These are phyloP conservation scores for Tubosaeta sp. DNA, from an alignment of 768 basidiomycete species.

Conservation along the genomic window DNA sequence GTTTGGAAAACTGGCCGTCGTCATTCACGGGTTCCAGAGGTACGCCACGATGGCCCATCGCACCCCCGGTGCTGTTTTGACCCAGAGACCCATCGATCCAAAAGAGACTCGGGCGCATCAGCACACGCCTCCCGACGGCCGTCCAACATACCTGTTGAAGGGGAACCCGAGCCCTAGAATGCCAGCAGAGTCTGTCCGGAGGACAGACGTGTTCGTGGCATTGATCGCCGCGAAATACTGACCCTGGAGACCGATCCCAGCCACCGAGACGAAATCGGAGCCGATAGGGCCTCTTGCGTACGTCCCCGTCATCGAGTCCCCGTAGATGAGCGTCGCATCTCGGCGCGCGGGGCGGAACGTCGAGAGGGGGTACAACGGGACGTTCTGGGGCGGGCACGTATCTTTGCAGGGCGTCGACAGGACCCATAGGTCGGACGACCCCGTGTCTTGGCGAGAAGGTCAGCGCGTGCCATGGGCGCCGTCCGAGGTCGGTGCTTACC, in stretches of 20 bases:
- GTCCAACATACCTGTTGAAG: slow-evolving; percentile 50
- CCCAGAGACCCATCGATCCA: slow-evolving; percentile 38
- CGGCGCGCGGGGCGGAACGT: slow-evolving; percentile 46
- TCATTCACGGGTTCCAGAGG: neutral
- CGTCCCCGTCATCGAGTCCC: slow-evolving; percentile 69
- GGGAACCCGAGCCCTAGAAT: slow-evolving; percentile 78
- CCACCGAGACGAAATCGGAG: slow-evolving; percentile 51
- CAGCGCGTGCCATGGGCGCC: neutral
- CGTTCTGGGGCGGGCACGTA: slow-evolving; percentile 34
- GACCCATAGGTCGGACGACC: slow-evolving; percentile 77
- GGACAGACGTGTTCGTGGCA: slow-evolving; percentile 61
- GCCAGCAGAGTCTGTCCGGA: slow-evolving; percentile 53
- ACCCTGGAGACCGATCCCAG: slow-evolving; percentile 42
- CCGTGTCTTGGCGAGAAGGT: slow-evolving; percentile 49
- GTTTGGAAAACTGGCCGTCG: slow-evolving; percentile 1
- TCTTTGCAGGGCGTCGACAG: slow-evolving; percentile 52
- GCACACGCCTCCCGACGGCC: neutral
- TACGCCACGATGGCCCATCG: neutral
- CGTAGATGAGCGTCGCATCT: slow-evolving; percentile 53
- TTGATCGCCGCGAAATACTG: slow-evolving; percentile 68
- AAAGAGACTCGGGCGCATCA: slow-evolving; percentile 37
- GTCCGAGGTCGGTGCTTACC: slow-evolving; percentile 36
- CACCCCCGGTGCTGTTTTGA: slow-evolving; percentile 6
- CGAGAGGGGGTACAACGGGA: slow-evolving; percentile 47
- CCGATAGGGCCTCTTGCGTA: slow-evolving; percentile 64